Evolutionary conservation across 2,329 filamentous ascomycete species (phyloP), one percentile per base, ranked within the genome.

Genomic region (Scytalidium lignicola): DNA sequence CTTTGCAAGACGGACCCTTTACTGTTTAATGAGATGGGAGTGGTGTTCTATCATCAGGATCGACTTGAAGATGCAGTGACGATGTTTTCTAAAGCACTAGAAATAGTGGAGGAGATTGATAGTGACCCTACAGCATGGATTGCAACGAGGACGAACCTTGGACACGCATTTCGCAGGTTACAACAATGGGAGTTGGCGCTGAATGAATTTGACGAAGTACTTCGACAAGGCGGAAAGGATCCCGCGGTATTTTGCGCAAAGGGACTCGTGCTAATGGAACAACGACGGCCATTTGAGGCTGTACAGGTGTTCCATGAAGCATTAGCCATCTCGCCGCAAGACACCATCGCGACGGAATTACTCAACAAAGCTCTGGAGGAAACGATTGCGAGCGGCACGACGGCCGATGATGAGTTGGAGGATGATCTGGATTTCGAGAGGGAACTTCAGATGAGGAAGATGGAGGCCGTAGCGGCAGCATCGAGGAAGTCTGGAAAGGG

Each of bases 1-100:
- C 75, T 95, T 12, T 95, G 90, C 72, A 82, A 84, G 59, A 86
- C 83, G 1, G 93, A 99, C 60, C 93, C 93, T 0, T 71, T 97
- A 5, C 80, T 99, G 3, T 76, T 99, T 48, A 99, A 99, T 65
- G 93, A 99, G 70, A 85, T 97, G 71, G 95, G 92, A 3, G 85
- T 97, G 3, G 90, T 96, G n/a, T 85, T 90, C 56, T 99, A 96
- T 64, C 90, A 97, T 65, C 90, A 96, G 65, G 84, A 88, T 58
- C 80, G 87, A 45, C 79, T 90, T 6, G 76, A 82, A 51, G 83
- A 87, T 20, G 90, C 93, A 0, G 82, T 88, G 9, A 77, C 82
- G 23, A 80, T 91, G 54, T 97, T 99, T 66, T 76, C 77, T 7
- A 80, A 84, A 53, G 88, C 93, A 0, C 78, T 99, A 17, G 73